A percentile compares a stretch with the other conserved stretches of the same genome.
phyloP scores from a whole-genome alignment of 2,329 filamentous ascomycete genomes.

The Fusarium goolgardi region DNA sequence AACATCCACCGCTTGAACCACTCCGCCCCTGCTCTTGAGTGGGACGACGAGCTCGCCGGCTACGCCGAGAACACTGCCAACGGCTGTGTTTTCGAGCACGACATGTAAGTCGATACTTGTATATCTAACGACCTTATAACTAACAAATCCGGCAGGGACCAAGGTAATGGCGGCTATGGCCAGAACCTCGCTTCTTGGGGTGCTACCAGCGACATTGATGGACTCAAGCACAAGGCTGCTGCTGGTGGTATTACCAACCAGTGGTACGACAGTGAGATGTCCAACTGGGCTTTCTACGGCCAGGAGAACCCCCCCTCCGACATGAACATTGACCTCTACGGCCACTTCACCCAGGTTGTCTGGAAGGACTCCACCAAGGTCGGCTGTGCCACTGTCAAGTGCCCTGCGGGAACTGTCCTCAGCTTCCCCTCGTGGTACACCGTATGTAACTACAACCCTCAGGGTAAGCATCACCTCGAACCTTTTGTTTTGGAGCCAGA shows the following conservation, averaged over 20 bases:
- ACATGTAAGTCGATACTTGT: constrained; percentile 68
- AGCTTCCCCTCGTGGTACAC: constrained; percentile 74
- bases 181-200: constrained; percentile 87
- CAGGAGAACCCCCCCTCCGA: constrained; percentile 66
- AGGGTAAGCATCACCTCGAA: constrained; percentile 66
- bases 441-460: constrained; percentile 86
- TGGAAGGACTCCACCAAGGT: constrained; percentile 55
- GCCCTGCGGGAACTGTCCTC: constrained; percentile 61
- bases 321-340: constrained; percentile 72
- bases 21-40: constrained; percentile 72
- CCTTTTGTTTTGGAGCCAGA: neutral
- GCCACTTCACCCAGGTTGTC: constrained; percentile 62
- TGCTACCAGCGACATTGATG: constrained; percentile 53
- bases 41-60: constrained; percentile 71
- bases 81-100: constrained; percentile 78
- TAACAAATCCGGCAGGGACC: constrained; percentile 58
- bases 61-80: constrained; percentile 74
- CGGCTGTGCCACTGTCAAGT: constrained; percentile 76
- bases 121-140: constrained; percentile 13
- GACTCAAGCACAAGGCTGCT: constrained; percentile 63
- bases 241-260: constrained; percentile 78
- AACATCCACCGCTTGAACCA: constrained; percentile 89
- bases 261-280: constrained; percentile 89
- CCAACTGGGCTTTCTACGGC: constrained; percentile 70
- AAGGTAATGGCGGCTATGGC: constrained; percentile 76